Percentiles rank a stretch among this genome's conserved stretches.
Evolutionary conservation across 805 yeast genomes (phyloP).

Genomic region (Starmerella gropengiesseri): DNA sequence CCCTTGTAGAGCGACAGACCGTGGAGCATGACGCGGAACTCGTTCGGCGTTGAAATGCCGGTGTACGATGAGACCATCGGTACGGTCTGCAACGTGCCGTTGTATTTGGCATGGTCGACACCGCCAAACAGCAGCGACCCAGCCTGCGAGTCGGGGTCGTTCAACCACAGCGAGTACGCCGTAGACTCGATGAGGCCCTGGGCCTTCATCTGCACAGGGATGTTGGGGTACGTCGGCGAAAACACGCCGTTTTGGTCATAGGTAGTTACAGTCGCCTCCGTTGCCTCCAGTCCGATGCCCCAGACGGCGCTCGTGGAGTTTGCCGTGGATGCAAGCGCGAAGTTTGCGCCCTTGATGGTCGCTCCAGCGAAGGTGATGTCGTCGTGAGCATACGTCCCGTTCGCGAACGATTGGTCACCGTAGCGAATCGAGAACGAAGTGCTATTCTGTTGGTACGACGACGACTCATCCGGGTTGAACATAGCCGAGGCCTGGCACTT

Average conservation of each 20-base stretch:
- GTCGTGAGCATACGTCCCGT: constrained; percentile 56
- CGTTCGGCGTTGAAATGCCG: constrained; percentile 15
- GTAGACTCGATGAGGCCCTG: constrained; percentile 35
- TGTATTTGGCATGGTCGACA: constrained; percentile 34
- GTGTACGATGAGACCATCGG: constrained; percentile 25
- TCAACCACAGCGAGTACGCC: constrained; percentile 41
- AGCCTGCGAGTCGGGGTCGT: constrained; percentile 26
- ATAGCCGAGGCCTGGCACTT: constrained; percentile 23
- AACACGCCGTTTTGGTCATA: constrained; percentile 14
- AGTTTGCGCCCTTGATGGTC: constrained; percentile 41
- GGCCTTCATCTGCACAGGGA: constrained; percentile 30
- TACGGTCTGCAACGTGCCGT: constrained; percentile 31
- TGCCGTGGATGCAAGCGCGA: constrained; percentile 64
- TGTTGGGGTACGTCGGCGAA: constrained; percentile 25
- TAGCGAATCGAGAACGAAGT: constrained; percentile 25
- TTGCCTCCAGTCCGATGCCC: constrained; percentile 30
- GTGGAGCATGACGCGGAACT: constrained; percentile 15
- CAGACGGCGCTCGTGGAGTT: constrained; percentile 50
- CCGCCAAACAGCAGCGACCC: constrained; percentile 39
- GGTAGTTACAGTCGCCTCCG: constrained; percentile 31
- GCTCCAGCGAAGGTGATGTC: constrained; percentile 43
- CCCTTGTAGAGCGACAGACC: constrained; percentile 17
- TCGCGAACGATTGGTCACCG: constrained; percentile 40
- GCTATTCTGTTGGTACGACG: constrained; percentile 18
- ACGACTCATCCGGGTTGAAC: constrained; percentile 24